Base-by-base conservation (phyloP, 2,329 filamentous ascomycete species). In the Sarocladium brachiariae region DNA sequence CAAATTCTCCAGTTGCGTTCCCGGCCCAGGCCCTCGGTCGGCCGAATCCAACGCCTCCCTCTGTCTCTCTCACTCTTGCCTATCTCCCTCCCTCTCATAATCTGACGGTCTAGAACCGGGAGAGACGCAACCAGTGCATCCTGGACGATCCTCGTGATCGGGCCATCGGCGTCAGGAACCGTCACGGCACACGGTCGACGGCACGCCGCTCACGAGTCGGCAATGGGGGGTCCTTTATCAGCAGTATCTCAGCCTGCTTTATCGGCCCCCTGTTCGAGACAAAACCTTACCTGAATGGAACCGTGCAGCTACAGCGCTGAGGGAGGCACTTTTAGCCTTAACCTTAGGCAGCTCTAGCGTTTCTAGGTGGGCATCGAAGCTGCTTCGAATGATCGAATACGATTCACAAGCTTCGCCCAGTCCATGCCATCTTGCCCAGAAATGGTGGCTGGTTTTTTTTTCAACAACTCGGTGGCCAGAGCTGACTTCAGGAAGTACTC, bases 371-470 rank as follows among this genome's bases (percentile, higher is more conserved):
- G 37, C 18, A 19, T 39, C 37, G 37, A 39, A 39, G 11, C 37
- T 39, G 37, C 19, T 21, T 39, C 18, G 37, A 39, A 39, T 39
- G 10, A 19, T 39, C 37, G 37, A 39, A 39, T 5, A 19, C 37
- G 19, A 4, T 16, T 27, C 23, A 10, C 21, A 10, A 30, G 4
- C 24, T 24, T 45, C 30, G 21, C 30, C 39, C 39, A 21, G 39
- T 45, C 5, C 30, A 27, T 45, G 4, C 39, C 39, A 24, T 30
- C 39, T 27, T 25, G 39, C n/a, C 39, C 21, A 5, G 39, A 27
- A 25, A 47, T 47, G 43, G 43, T 47, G 43, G 43, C 43, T 47
- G 43, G 7, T n/a, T n/a, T n/a, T n/a, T n/a, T 3, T 19, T 31
- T 21, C 4, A 18, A 25, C 24, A 21, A 16, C 43, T 31, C 21